Evolutionary conservation across 164 flowering plant genomes (phyloP), one percentile per base, ranked within the genome.

Genomic region (Cinnamomum chago): DNA sequence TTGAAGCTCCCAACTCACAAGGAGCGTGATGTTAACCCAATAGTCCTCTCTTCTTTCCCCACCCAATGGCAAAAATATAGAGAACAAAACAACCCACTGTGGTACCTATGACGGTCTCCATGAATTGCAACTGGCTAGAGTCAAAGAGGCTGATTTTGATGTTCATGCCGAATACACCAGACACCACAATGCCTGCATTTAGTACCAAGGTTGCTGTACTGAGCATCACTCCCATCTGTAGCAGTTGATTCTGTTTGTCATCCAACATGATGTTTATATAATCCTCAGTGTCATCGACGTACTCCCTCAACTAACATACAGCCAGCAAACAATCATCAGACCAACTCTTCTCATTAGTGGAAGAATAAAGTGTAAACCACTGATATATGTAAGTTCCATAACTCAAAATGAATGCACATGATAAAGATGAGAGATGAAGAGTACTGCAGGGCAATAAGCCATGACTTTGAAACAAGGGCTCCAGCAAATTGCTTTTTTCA

Each of bases 221-320:
- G 24, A 85, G 82, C 79, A 80, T 76, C 58, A 85, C 88, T 72
- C 86, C 88, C 88, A 83, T 83, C 68, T 85, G 85, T 50, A 85
- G 77, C 33, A 85, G 82, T 68, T 85, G 88, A 75, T 85, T 85
- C 79, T 85, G 88, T 51, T 85, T 85, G 74, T 85, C 88, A 62
- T 82, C 86, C 80, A 85, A 64, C 86, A 83, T 83, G 20, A 85
- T 85, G 70, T 85, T 83, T 65, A 85, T 83, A 71, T 78, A 85
- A 62, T 83, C 88, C 78, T 85, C 88, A 0, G 88, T 85, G 78
- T 83, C 86, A 58, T 82, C 85, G 14, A 85, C 86, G 65, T 83
- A 83, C 50, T 85, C 88, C 65, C 84, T 83, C 86, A 83, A 71
- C 84, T 83, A 40, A 58, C 28, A 2, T 24, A 75, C 23, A n/a